phyloP scores from a whole-genome alignment of 305 asterid species.

The Solanum hybrid region DNA sequence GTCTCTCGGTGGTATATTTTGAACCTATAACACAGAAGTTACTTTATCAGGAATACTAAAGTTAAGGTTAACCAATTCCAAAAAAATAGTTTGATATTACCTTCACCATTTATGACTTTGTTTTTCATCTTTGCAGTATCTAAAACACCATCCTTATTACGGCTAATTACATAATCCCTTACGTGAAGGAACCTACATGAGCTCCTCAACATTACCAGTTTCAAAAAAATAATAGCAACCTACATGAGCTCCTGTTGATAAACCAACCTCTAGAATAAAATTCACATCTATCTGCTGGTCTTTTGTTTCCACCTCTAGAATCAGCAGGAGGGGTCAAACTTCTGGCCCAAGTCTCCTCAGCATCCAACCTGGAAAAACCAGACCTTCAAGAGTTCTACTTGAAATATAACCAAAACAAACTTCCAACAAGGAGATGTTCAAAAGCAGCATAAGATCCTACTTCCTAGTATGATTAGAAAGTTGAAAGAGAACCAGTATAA shows the following conservation, averaged over 20 bases:
- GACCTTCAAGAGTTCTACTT: slow-evolving; percentile 23
- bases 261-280: slow-evolving; percentile 88
- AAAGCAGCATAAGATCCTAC: neutral
- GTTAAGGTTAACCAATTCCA: neutral
- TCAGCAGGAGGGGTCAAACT: slow-evolving; percentile 40
- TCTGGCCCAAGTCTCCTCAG: slow-evolving; percentile 36
- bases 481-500: neutral
- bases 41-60: slow-evolving; percentile 10
- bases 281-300: slow-evolving; percentile 44
- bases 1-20: slow-evolving; percentile 13
- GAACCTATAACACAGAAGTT: slow-evolving; percentile 14
- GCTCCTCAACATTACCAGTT: slow-evolving; percentile 12
- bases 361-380: slow-evolving; percentile 46
- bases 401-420: slow-evolving; percentile 19
- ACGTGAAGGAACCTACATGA: slow-evolving; percentile 72
- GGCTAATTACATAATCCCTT: slow-evolving; percentile 15
- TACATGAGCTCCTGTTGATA: slow-evolving; percentile 64
- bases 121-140: slow-evolving; percentile 30
- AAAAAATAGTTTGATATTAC: slow-evolving; percentile 22
- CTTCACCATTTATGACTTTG: slow-evolving; percentile 32
- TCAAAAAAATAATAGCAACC: slow-evolving; percentile 29
- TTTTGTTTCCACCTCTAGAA: slow-evolving; percentile 37
- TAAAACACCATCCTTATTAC: slow-evolving; percentile 19
- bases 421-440: neutral
- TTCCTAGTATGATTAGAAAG: slow-evolving; percentile 1